Conservation (phyloP, 805 yeast genomes). For the Pichia kluyveri region DNA sequence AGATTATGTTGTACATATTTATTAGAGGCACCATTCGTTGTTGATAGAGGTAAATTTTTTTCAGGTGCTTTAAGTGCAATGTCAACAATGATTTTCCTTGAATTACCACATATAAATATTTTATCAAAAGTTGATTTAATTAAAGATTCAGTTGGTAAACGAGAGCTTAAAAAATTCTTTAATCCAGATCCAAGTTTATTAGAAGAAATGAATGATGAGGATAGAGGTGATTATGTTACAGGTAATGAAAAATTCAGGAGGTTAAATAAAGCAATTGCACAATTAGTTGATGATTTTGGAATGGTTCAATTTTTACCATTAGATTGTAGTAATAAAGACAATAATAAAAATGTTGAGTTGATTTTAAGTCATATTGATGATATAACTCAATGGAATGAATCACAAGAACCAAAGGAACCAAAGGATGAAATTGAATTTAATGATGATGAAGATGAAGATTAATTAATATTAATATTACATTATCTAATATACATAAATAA, state of each 20-base stretch:
- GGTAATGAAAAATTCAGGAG: constrained; percentile 52
- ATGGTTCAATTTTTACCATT: constrained; percentile 96
- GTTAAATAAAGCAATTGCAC: constrained; percentile 76
- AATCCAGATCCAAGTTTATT: constrained; percentile 87
- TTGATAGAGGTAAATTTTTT: constrained; percentile 86
- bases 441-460: constrained; percentile 33
- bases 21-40: constrained; percentile 87
- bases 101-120: constrained; percentile 89
- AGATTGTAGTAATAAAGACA: constrained; percentile 53
- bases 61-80: constrained; percentile 94
- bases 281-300: constrained; percentile 92
- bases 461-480: too few relatives aligned
- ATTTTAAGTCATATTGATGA: constrained; percentile 91
- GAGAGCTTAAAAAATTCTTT: constrained; percentile 71
- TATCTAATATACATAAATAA: too few relatives aligned
- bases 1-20: constrained; percentile 87
- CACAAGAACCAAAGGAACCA: constrained; percentile 96
- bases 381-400: constrained; percentile 95
- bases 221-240: constrained; percentile 21
- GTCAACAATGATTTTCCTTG: constrained; percentile 95
- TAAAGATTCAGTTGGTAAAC: constrained; percentile 65
- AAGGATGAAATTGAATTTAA: constrained; percentile 64
- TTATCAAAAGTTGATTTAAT: constrained; percentile 81
- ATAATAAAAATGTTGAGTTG: constrained; percentile 64
- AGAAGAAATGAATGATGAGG: constrained; percentile 28